phyloP scores from a whole-genome alignment of 192 early-diverging fungal species.

The Coemansia sp. region DNA sequence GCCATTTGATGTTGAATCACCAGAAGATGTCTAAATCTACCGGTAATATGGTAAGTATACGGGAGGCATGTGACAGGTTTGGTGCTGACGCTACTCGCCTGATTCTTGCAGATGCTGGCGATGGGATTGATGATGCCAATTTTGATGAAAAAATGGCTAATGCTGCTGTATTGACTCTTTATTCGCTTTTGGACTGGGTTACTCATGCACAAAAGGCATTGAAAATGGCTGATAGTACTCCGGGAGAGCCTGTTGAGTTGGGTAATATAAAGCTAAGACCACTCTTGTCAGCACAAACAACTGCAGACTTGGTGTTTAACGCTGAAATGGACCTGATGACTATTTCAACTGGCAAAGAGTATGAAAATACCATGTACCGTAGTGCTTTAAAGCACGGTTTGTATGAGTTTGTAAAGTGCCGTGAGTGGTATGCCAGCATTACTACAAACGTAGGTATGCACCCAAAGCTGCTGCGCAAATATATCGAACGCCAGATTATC shows the following conservation, averaged over 20 bases:
- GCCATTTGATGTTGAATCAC: constrained; percentile 90
- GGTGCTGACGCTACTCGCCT: constrained; percentile 96
- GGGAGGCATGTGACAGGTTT: constrained; percentile 75
- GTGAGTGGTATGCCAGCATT: constrained; percentile 86
- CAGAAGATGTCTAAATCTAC: constrained; percentile 99
- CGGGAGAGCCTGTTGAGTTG: constrained; percentile 33
- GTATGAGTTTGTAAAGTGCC: constrained; percentile 82
- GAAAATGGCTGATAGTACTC: constrained; percentile 53
- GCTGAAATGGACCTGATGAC: constrained; percentile 81
- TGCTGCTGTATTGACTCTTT: constrained; percentile 88
- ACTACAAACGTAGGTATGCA: constrained; percentile 78
- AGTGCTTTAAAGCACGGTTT: constrained; percentile 89
- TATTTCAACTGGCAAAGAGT: constrained; percentile 65
- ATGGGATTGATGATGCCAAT: constrained; percentile 96
- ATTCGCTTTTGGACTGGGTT: constrained; percentile 87
- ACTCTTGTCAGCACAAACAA: constrained; percentile 62
- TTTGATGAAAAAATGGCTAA: constrained; percentile 95
- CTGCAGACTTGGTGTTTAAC: constrained; percentile 80
- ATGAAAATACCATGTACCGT: constrained; percentile 79
- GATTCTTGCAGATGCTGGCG: constrained; percentile 95
- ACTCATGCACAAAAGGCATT: constrained; percentile 65
- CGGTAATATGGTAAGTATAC: constrained; percentile 90
- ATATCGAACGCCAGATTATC: constrained; percentile 82
- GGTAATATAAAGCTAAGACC: constrained; percentile 51
- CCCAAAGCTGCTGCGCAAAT: constrained; percentile 74